phyloP scores from a whole-genome alignment of 2,329 filamentous ascomycete genomes.

The Aquanectria penicillioides region DNA sequence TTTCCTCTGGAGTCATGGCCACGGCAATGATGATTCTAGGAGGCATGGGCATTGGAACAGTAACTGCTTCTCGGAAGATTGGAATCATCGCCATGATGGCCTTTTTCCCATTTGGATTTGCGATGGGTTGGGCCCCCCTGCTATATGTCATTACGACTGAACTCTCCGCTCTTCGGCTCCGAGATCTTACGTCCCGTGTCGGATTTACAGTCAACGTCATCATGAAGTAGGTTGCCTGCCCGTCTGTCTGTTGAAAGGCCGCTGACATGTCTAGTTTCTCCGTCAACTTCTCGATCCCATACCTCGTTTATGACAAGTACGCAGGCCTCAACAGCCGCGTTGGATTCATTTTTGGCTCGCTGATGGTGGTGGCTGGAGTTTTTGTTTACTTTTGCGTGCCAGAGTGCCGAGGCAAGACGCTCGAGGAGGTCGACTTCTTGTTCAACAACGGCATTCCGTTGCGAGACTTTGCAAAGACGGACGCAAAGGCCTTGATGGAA shows the following conservation, averaged over 20 bases:
- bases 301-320: conserved; percentile 32
- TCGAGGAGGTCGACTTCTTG: conserved; percentile 34
- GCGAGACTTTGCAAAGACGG: conserved; percentile 27
- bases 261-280: conserved; percentile 24
- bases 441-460: conserved; percentile 28
- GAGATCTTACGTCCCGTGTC: conserved; percentile 4
- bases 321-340: conserved; percentile 32
- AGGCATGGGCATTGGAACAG: conserved; percentile 28
- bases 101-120: conserved; percentile 31
- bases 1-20: conserved; percentile 1
- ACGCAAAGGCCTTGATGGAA: conserved; percentile 27
- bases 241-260: accelerated
- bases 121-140: conserved; percentile 21
- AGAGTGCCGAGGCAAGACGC: conserved; percentile 29
- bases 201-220: neutral
- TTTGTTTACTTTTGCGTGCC: conserved; percentile 35
- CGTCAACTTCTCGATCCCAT: conserved; percentile 35
- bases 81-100: conserved; percentile 39
- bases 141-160: conserved; percentile 35
- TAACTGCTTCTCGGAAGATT: conserved; percentile 27
- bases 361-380: neutral
- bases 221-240: conserved; percentile 1
- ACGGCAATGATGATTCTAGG: conserved; percentile 40
- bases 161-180: conserved; percentile 22
- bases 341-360: conserved; percentile 33